These are phyloP conservation scores for Russula sp. DNA, from an alignment of 768 basidiomycete species.

Conservation along the genomic window DNA sequence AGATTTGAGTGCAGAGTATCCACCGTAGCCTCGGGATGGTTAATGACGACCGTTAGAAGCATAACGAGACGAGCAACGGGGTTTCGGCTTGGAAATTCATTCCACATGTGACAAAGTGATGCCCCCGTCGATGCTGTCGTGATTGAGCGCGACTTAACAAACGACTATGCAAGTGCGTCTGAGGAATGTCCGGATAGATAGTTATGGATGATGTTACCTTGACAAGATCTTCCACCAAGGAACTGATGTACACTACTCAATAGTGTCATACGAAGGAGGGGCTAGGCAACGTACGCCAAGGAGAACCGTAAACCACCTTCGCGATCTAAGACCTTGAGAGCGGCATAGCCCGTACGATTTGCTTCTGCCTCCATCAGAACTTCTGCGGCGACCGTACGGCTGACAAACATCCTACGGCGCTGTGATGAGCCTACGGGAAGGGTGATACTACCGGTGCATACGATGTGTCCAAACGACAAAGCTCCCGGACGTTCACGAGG, in stretches of 20 bases:
- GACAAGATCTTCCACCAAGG: constrained; percentile 56
- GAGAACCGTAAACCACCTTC: constrained; percentile 61
- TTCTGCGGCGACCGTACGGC: constrained; percentile 76
- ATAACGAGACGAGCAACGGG: constrained; percentile 61
- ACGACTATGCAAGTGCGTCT: constrained; percentile 40
- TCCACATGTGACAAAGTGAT: constrained; percentile 53
- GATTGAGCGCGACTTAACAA: constrained; percentile 62
- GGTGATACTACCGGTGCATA: constrained; percentile 28
- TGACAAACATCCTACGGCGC: constrained; percentile 63
- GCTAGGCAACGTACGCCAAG: constrained; percentile 42
- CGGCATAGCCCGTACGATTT: constrained; percentile 62
- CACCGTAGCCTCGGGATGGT: constrained; percentile 19
- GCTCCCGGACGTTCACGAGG: constrained; percentile 59
- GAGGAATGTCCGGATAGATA: neutral
- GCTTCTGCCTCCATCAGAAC: constrained; percentile 73
- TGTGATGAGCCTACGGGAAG: constrained; percentile 4
- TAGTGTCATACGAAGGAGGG: neutral
- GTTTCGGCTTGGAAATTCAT: constrained; percentile 59
- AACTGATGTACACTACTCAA: constrained; percentile 26
- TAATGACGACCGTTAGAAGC: constrained; percentile 58
- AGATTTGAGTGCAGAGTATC: constrained; percentile 37
- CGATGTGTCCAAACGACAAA: constrained; percentile 64
- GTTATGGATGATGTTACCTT: constrained; percentile 38
- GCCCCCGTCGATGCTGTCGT: constrained; percentile 40
- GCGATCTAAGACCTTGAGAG: constrained; percentile 60